Evolutionary conservation across 305 asterid genomes (phyloP), one percentile per base, ranked within the genome.

Genomic region (Fraxinus baroniana): DNA sequence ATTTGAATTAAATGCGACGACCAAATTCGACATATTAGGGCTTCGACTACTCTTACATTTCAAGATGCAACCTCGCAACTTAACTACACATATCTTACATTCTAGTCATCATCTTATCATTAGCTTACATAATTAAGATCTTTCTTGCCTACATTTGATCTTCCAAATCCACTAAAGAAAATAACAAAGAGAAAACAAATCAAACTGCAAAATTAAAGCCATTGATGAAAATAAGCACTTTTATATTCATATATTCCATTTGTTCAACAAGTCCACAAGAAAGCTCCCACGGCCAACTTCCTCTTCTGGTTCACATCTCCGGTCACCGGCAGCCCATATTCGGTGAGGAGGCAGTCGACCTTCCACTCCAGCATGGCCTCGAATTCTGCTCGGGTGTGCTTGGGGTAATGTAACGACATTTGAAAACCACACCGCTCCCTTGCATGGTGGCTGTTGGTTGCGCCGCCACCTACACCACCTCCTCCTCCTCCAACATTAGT

Each of bases 401-500:
- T 88, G 32, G 97, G 97, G 73, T 93, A 90, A 82, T 93, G 95
- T 86, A 93, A 71, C 6, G 97, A 95, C 95, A 93, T 93, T 73
- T 89, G 95, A 79, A 93, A 93, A 12, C 84, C 91, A 7, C 87
- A 85, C 18, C 83, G 76, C 71, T 86, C 80, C 17, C 72, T 72
- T 3, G 75, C 36, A 12, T 71, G 52, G 35, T 41, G 49, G 33
- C 75, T 86, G 18, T 81, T 85, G n/a, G 77, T 68, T 12, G 64
- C 32, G 35, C 22, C 62, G 17, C 70, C 17, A 12, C 49, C 85
- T 5, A 68, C 80, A 39, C 62, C 86, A 3, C 71, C 64, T 36
- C 33, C 52, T 10, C 52, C 52, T 44, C 52, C 22, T 18, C 36
- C 80, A 8, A 68, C 73, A 5, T 57, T 83, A 0, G 83, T 55